Base-by-base conservation (phyloP, 1,284 basidiomycete genomes). In the Puccinia triticina region DNA sequence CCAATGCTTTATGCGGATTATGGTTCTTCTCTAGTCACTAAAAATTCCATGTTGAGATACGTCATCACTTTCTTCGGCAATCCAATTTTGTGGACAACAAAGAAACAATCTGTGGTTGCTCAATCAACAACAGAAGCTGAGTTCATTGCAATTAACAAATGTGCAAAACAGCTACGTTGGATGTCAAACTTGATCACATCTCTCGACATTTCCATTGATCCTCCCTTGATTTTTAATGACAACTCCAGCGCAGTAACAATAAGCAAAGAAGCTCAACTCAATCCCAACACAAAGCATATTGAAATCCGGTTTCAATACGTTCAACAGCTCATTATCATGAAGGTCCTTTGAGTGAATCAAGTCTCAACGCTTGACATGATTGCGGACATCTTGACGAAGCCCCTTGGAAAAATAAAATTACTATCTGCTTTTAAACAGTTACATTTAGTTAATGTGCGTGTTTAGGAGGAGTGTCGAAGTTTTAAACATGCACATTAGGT, bases 331-430 rank as follows among this genome's bases (percentile, higher is more conserved):
- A 26, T 69, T 3, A 40, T 43, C 2, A 69, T 23, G 2, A 69
- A 69, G 43, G 18, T 40, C n/a, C 2, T 69, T 3, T 3, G 43
- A 21, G 26, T 69, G 37, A 5, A 8, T 14, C 66, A 69, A 69
- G 66, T 69, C 23, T 23, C 11, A 21, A 69, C 66, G 2, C 18
- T 23, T 69, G 66, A 69, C 21, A 69, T 69, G 66, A 37, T 69
- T 8, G 66, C 34, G 18, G 34, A 69, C 43, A 14, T 37, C 5
- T 34, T 69, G 18, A 69, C 66, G 2, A 69, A 69, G 23, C 66
- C 66, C 4, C 34, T 59, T 7, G 57, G 57, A 2, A 29, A 29
- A 10, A 59, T 59, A 8, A 59, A 59, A 29, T 59, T 59, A 59
- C n/a, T 21, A 12, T 55, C 53, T 55, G 53, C n/a, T n/a, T n/a